Evolutionary conservation across 257 asterid species (phyloP), one percentile per base, ranked within the genome.

Genomic region (Paraleonurus japonicus): DNA sequence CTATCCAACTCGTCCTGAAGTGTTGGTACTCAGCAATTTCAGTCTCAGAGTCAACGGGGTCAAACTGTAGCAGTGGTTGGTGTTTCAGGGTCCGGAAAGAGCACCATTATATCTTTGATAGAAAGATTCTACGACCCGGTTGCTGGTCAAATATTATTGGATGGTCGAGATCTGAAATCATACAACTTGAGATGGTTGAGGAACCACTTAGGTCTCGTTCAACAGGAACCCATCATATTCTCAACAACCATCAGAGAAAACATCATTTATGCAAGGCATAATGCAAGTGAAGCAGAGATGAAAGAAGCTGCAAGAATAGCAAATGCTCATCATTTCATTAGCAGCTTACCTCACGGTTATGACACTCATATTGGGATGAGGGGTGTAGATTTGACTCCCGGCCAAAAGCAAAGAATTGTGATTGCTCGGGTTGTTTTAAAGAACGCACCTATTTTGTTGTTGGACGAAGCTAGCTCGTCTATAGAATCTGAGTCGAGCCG

Each of bases 301-400:
- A 95, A 95, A 80, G 99, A 95, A 78, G 99, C 99, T 23, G 99
- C 99, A 7, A 87, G 99, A 81, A 95, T 95, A 67, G 98, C 99
- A 43, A 95, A 95, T 65, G 99, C 99, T 68, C 99, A 95, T 84
- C 99, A 95, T 80, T 95, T 95, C 74, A 95, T 95, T 55, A 95
- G 99, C 88, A 95, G 97, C 79, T 87, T 95, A 81, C 99, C 99
- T 77, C 96, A 95, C 45, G 99, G 99, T n/a, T 95, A 95, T 13
- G 99, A 95, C 80, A 95, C 99, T 7, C 98, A 95, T 62, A 96
- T 95, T 17, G 99, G 99, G 67, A 95, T 95, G 99, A 86, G 99
- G 85, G 99, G 97, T 3, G 96, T 95, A n/a, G 98, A 95, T 88
- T 85, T 95, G 67, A 95, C 99, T 15, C 99, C 98, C 0, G 99